Conservation (phyloP, 805 yeast genomes). For the Kuraishia piskuri region DNA sequence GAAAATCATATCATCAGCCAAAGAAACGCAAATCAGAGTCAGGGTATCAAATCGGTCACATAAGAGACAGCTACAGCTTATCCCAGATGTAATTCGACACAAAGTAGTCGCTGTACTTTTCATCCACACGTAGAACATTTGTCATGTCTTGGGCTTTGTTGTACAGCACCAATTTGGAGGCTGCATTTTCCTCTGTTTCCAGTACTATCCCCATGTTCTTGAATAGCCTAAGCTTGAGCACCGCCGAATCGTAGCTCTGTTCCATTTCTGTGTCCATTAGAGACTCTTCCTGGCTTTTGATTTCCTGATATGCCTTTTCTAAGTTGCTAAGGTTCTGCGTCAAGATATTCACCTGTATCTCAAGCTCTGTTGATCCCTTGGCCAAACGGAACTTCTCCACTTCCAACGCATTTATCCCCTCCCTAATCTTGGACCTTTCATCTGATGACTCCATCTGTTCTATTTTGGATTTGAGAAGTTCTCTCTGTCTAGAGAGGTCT, state of each 20-base stretch:
- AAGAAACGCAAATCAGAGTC: not conserved
- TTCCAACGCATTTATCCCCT: conserved; percentile 27
- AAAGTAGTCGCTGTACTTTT: conserved; percentile 56
- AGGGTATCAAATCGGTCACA: not conserved
- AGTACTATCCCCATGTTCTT: conserved; percentile 50
- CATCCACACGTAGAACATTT: conserved; percentile 41
- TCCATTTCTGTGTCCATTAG: conserved; percentile 24
- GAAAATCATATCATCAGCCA: not conserved
- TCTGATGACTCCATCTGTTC: conserved; percentile 19
- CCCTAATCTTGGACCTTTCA: conserved; percentile 19
- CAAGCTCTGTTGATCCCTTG: conserved; percentile 40
- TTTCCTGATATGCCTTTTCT: conserved; percentile 7
- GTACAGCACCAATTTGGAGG: conserved; percentile 37
- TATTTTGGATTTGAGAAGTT: conserved; percentile 10
- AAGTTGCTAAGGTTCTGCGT: conserved; percentile 23
- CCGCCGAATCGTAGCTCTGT: conserved; percentile 33
- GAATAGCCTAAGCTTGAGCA: conserved; percentile 49
- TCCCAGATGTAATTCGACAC: conserved; percentile 79
- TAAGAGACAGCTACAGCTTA: conserved; percentile 24
- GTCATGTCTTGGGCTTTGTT: conserved; percentile 37
- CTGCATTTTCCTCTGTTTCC: conserved; percentile 23
- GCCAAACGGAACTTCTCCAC: conserved; percentile 41
- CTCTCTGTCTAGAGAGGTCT: conserved; percentile 11
- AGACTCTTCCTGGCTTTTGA: conserved; percentile 11
- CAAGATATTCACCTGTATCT: conserved; percentile 34